These are phyloP conservation scores for Chytriomyces sp. DNA, from an alignment of 192 early-diverging fungal genomes.

Conservation along the genomic window DNA sequence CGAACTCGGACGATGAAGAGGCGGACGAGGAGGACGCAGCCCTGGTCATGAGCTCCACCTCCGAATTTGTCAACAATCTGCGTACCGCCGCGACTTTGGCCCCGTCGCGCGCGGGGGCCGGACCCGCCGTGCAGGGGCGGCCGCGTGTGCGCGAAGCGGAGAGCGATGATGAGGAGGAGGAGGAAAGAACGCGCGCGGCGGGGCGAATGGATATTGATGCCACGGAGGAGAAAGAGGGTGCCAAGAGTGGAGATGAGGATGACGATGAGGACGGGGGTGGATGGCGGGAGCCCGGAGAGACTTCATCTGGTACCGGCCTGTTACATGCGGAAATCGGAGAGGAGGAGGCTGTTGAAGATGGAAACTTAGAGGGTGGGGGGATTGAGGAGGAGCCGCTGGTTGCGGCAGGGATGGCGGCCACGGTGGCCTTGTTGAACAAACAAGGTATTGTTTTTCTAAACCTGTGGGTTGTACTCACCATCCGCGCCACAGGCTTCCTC, in stretches of 20 bases:
- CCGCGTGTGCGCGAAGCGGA: background rate
- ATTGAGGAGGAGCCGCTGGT: constrained; percentile 80
- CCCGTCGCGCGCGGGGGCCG: background rate
- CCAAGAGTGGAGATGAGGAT: constrained; percentile 14
- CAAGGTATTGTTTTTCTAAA: constrained; percentile 59
- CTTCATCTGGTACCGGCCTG: constrained; percentile 7
- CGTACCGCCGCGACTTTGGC: constrained; percentile 39
- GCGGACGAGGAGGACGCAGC: constrained; percentile 50
- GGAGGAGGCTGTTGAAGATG: too few species aligned
- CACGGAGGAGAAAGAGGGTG: background rate
- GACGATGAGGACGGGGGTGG: constrained; percentile 30
- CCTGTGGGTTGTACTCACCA: background rate
- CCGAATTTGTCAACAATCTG: constrained; percentile 82
- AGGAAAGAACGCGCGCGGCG: constrained; percentile 26
- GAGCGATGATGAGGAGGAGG: constrained; percentile 22
- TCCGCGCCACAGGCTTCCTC: constrained; percentile 28
- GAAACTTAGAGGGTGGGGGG: constrained; percentile 12
- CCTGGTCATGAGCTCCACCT: constrained; percentile 81
- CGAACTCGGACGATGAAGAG: constrained; percentile 23
- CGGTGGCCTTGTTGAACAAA: constrained; percentile 77
- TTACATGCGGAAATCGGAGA: too few species aligned
- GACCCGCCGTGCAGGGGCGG: constrained; percentile 1
- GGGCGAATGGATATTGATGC: constrained; percentile 20
- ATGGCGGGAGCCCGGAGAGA: background rate
- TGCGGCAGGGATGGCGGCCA: constrained; percentile 76